Base-by-base conservation (phyloP, 371 early-diverging fungal species). In the Apophysomyces ossiformis region DNA sequence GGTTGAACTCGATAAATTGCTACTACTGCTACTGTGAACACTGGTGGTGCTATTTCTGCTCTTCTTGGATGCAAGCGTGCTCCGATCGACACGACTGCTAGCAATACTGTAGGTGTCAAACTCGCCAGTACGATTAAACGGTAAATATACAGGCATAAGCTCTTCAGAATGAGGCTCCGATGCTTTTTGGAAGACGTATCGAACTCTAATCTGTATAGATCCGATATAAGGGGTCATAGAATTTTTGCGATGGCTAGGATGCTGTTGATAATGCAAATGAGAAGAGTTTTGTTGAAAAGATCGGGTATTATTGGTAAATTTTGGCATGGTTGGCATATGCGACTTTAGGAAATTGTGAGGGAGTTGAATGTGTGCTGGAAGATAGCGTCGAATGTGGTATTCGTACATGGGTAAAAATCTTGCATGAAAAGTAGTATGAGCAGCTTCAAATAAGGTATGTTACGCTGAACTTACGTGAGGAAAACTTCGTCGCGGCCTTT, bases 361-460 rank as follows among this genome's bases (percentile, higher is more conserved):
- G 36, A 82, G 43, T 62, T 76, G 78, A 37, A 79, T 79, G 64
- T 79, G 79, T 4, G 78, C 76, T 32, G 83, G 80, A 16, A 82
- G 64, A 47, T 80, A 76, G 9, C 79, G 71, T 12, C 71, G 72
- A 12, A 75, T 70, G 47, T 81, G 78, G 60, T 83, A 83, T 63
- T 83, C 83, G 37, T 83, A 80, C 77, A 83, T 77, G n/a, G 83
- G 83, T 12, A 83, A 26, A 62, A 83, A 80, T 0, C 82, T 82
- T 50, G 35, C 37, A 11, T 1, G 38, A 43, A 56, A 5, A 15
- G 5, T n/a, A n/a, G 9, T 37, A 12, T 15, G 8, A 39, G 54
- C 35, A 43, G 38, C 4, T 26, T 54, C 7, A 4, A 11, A 12
- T 37, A n/a, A 26, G 37, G 18, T 6, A 37, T 7, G 4, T 7